phyloP scores from a whole-genome alignment of 306 rosid species.

The Inga oerstediana region DNA sequence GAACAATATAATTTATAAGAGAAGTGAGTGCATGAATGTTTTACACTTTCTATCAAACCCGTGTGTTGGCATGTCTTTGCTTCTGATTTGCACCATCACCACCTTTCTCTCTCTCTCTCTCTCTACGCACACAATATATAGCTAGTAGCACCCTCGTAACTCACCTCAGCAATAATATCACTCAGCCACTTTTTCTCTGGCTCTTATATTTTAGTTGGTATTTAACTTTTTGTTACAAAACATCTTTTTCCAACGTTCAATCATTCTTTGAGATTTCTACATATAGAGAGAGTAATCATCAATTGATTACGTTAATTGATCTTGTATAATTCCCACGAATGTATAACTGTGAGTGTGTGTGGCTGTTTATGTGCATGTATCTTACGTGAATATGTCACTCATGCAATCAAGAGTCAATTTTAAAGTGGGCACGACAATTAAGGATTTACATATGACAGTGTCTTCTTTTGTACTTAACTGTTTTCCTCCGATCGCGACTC shows the following conservation, averaged over 20 bases:
- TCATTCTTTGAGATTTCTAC: background rate
- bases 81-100: conserved; percentile 30
- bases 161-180: background rate
- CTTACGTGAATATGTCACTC: background rate
- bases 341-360: background rate
- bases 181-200: background rate
- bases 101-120: background rate
- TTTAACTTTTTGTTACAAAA: background rate
- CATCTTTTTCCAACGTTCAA: background rate
- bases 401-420: background rate
- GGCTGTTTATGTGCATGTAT: background rate
- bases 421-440: background rate
- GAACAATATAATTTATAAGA: conserved; percentile 45
- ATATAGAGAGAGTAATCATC: background rate
- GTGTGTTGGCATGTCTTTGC: conserved; percentile 83
- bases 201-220: background rate
- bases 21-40: conserved; percentile 25
- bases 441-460: background rate
- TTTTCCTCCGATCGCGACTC: background rate
- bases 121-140: background rate
- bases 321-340: background rate
- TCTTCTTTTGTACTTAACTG: background rate
- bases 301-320: background rate
- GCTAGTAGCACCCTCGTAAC: background rate
- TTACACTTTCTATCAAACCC: conserved; percentile 52